phyloP scores from a whole-genome alignment of 2,329 filamentous ascomycete species.

The Magnaporthiopsis rhizophila region DNA sequence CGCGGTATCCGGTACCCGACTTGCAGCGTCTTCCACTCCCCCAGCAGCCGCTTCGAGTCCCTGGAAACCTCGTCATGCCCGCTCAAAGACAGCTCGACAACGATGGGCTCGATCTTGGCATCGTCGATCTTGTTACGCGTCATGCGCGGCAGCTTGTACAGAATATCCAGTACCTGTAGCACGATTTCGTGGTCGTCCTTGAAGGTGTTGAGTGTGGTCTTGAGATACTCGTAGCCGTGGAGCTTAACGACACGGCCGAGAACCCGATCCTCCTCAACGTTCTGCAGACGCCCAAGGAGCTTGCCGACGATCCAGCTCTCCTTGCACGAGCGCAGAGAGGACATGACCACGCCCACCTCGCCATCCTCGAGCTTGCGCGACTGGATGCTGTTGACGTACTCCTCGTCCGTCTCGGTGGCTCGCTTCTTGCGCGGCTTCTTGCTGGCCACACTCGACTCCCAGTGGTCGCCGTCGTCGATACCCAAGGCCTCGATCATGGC shows the following conservation, averaged over 20 bases:
- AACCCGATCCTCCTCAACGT: constrained; percentile 77
- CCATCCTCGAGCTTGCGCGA: constrained; percentile 71
- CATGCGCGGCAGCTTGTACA: constrained; percentile 80
- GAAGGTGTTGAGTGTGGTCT: constrained; percentile 77
- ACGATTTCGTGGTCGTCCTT: constrained; percentile 85
- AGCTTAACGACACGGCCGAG: constrained; percentile 85
- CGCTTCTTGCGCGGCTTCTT: constrained; percentile 92
- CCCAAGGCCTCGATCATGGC: constrained; percentile 91
- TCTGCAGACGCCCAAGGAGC: constrained; percentile 79
- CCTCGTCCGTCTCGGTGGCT: constrained; percentile 82
- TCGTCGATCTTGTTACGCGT: constrained; percentile 97
- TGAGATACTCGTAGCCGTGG: constrained; percentile 94
- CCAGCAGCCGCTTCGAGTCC: constrained; percentile 63
- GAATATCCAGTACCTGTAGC: constrained; percentile 79
- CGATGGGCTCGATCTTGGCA: constrained; percentile 82
- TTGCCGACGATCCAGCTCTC: constrained; percentile 99
- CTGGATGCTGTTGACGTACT: constrained; percentile 86
- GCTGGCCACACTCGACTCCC: constrained; percentile 85
- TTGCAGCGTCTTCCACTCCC: constrained; percentile 83
- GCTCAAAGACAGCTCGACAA: constrained; percentile 59
- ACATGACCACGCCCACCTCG: constrained; percentile 81
- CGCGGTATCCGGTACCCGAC: constrained; percentile 88
- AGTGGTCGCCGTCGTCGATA: constrained; percentile 85
- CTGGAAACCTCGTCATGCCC: constrained; percentile 68
- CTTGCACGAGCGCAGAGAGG: constrained; percentile 92